Percentiles rank a stretch among this genome's conserved stretches.
Evolutionary conservation across 805 yeast species (phyloP).

Genomic region (Vanderwaltozyma verrucispora): DNA sequence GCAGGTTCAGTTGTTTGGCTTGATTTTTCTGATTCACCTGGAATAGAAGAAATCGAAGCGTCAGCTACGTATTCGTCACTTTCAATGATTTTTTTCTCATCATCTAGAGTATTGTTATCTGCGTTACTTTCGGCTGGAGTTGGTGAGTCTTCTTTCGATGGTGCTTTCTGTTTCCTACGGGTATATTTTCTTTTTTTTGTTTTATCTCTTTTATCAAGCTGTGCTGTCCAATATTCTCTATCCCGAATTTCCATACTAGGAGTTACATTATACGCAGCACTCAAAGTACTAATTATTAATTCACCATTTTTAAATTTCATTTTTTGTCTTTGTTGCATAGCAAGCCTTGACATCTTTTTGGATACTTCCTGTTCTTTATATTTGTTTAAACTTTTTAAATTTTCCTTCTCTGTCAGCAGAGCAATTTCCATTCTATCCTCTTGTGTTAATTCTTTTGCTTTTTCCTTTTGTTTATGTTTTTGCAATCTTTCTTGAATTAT

Average conservation of each 20-base stretch:
- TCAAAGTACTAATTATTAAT: slow-evolving; percentile 11
- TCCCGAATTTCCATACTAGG: slow-evolving; percentile 55
- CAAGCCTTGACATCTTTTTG: slow-evolving; percentile 68
- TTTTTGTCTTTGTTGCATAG: slow-evolving; percentile 56
- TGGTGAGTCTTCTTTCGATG: neutral
- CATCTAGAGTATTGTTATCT: no score
- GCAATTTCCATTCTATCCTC: slow-evolving; percentile 60
- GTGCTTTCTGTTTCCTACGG: slow-evolving; percentile 19
- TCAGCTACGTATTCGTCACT: no score
- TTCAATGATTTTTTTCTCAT: no score
- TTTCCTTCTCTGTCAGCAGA: slow-evolving; percentile 69
- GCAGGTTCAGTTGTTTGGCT: no score
- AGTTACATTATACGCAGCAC: slow-evolving; percentile 33
- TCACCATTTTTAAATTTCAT: slow-evolving; percentile 44
- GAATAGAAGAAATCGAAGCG: no score
- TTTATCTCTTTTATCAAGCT: slow-evolving; percentile 32
- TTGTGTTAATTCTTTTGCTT: slow-evolving; percentile 31
- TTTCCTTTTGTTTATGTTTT: slow-evolving; percentile 38
- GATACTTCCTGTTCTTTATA: slow-evolving; percentile 79
- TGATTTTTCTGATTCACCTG: no score
- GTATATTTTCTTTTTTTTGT: slow-evolving; percentile 33
- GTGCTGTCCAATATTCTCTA: slow-evolving; percentile 34
- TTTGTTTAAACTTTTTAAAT: slow-evolving; percentile 58
- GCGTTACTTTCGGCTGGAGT: no score
- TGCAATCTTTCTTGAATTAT: slow-evolving; percentile 32